Percentiles rank a stretch among this genome's conserved stretches.
phyloP scores from a whole-genome alignment of 257 asterid species.

The Cynanchum wilfordii region DNA sequence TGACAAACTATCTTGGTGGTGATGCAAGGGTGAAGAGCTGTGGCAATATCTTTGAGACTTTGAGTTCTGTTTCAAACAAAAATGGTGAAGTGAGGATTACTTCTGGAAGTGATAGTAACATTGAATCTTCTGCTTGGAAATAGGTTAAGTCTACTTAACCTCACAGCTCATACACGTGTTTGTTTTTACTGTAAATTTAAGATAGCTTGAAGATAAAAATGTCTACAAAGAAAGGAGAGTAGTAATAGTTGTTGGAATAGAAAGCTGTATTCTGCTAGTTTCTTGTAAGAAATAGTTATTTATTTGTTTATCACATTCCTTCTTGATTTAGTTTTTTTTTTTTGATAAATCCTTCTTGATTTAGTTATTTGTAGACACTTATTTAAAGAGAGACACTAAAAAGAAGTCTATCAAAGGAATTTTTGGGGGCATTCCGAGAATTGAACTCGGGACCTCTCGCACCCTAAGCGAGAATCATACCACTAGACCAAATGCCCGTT shows the following conservation, averaged over 20 bases:
- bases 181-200: neutral
- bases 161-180: too few relatives aligned
- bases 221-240: neutral
- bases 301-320: neutral
- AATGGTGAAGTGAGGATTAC: slow-evolving; percentile 19
- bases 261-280: neutral
- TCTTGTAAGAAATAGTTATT: neutral
- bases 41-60: slow-evolving; percentile 30
- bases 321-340: too few relatives aligned
- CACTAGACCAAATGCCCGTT: slow-evolving; percentile 80
- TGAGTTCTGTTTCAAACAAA: slow-evolving; percentile 36
- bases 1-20: slow-evolving; percentile 63
- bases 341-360: too few relatives aligned
- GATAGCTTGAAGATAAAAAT: neutral
- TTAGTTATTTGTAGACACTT: too few relatives aligned
- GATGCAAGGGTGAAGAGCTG: slow-evolving; percentile 45
- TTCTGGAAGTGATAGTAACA: neutral
- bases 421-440: slow-evolving; percentile 89
- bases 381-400: too few relatives aligned
- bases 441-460: slow-evolving; percentile 87
- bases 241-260: slow-evolving; percentile 1
- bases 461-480: slow-evolving; percentile 87
- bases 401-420: too few relatives aligned
- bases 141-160: neutral
- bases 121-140: slow-evolving; percentile 24